These are phyloP conservation scores for Saitozyma sp. DNA, from an alignment of 768 basidiomycete species.

Conservation along the genomic window DNA sequence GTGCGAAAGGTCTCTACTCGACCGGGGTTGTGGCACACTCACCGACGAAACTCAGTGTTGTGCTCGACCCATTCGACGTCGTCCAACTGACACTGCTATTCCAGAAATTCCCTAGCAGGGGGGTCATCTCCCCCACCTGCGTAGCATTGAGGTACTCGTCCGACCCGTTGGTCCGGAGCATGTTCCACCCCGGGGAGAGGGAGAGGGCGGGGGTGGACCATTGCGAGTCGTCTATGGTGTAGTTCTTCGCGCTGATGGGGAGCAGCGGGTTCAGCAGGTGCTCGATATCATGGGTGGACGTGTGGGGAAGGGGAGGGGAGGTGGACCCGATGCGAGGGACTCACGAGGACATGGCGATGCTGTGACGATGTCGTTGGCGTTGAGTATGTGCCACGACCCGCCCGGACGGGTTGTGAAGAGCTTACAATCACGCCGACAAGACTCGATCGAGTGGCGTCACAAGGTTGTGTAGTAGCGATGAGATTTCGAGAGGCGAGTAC, in stretches of 20 bases:
- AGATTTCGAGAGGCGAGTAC: too few relatives aligned
- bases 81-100: conserved; percentile 35
- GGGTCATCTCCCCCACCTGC: conserved; percentile 18
- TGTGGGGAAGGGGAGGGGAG: too few relatives aligned
- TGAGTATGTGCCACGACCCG: too few relatives aligned
- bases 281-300: too few relatives aligned
- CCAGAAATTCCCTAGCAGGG: conserved; percentile 27
- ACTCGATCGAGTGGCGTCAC: too few relatives aligned
- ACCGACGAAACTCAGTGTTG: conserved; percentile 30
- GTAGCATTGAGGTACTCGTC: conserved; percentile 24
- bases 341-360: too few relatives aligned
- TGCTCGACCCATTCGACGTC: conserved; percentile 11
- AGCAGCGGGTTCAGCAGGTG: too few relatives aligned
- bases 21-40: neutral
- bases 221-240: conserved; percentile 41
- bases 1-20: neutral
- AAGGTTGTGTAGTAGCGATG: too few relatives aligned
- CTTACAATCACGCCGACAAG: too few relatives aligned
- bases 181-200: conserved; percentile 42
- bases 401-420: too few relatives aligned
- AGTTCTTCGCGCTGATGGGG: neutral
- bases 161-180: conserved; percentile 25
- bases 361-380: too few relatives aligned
- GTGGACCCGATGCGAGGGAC: too few relatives aligned
- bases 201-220: conserved; percentile 28